Base-by-base conservation (phyloP, 2,329 filamentous ascomycete genomes). In the Penicillium sp. region DNA sequence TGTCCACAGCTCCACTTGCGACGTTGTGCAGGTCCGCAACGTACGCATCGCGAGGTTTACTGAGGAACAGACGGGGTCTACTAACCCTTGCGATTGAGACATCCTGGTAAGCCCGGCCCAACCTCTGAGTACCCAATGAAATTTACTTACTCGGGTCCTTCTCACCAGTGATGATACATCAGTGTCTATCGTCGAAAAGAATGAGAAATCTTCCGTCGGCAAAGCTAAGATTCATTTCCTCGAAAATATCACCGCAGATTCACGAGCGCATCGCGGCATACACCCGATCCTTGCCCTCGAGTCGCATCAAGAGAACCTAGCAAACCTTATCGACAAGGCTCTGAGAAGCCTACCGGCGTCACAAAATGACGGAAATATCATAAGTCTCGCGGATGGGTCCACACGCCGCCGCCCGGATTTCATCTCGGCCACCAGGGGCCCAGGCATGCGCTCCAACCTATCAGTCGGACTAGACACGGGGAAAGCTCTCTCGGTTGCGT, bases 361-460 rank as follows among this genome's bases (percentile, higher is more conserved):
- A 3, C 52, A 59, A 31, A 24, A 45, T 25, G 50, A 51, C 14
- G 25, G 43, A 20, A 46, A 58, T 13, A 33, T 46, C 2, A 48
- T 70, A 9, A 52, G 43, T 5, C 44, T 62, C 1, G 51, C 54
- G n/a, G 60, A 68, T 56, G 58, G 55, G 3, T 57, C 56, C 22
- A 45, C 61, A 10, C 75, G 74, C 44, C 70, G 70, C 56, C 79
- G 81, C 38, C 90, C 90, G 0, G 89, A 96, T 73, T 88, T 96
- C 56, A 79, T 99, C n/a, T 84, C 89, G 6, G 92, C 89, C 14
- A 97, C 94, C 6, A 82, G 92, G 50, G 94, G 94, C 0, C 94
- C 94, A 0, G 94, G 94, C 18, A 96, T 96, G 89, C 76, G 82
- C 27, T 81, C 87, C 5, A 90, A 89, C 63, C 79, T 99, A 27